Base-by-base conservation (phyloP, 2,329 filamentous ascomycete genomes). In the Ophiocordyceps camponoti-floridani region DNA sequence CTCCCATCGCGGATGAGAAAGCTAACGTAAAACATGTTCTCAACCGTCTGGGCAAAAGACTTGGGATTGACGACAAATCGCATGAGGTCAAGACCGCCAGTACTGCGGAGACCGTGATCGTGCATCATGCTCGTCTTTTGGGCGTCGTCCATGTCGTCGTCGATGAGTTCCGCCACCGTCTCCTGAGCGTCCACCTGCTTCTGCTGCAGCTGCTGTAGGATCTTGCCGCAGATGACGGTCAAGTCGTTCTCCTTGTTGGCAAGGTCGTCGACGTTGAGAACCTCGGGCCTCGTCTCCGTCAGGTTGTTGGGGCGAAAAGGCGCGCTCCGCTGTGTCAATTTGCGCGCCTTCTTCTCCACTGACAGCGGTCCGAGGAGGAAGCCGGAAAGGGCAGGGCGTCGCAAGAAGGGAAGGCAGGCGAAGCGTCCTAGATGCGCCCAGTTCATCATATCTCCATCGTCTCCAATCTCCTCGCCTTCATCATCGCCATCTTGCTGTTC, bases 21-120 rank as follows among this genome's bases (percentile, higher is more conserved):
- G 58, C 85, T 93, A 52, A 94, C 76, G 58, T 96, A 96, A 61
- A 98, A 98, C 54, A 98, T 69, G 54, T 98, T 98, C 59, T 98
- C 91, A 7, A 98, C 79, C 0, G 87, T 94, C 61, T 98, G 91
- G 0, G 85, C 85, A 54, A 96, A 98, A 1, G 86, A 94, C 37
- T 67, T 67, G 0, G 91, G 91, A 53, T 98, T 94, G 50, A 96
- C 74, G 38, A 87, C 84, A 52, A 95, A 96, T 44, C 82, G 78
- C 59, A 95, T 82, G 12, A 95, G 63, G 43, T 84, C 77, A 4
- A 94, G 74, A 14, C 84, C 84, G 1, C 79, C 79, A 2, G 78
- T 77, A 16, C 71, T 68, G 12, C 77, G 72, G 13, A 94, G 65
- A 2, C 79, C 74, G 53, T 82, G 64, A 45, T 74, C 68, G 35